These are phyloP conservation scores for Steccherinum ochraceum DNA, from an alignment of 768 basidiomycete genomes.

Conservation along the genomic window DNA sequence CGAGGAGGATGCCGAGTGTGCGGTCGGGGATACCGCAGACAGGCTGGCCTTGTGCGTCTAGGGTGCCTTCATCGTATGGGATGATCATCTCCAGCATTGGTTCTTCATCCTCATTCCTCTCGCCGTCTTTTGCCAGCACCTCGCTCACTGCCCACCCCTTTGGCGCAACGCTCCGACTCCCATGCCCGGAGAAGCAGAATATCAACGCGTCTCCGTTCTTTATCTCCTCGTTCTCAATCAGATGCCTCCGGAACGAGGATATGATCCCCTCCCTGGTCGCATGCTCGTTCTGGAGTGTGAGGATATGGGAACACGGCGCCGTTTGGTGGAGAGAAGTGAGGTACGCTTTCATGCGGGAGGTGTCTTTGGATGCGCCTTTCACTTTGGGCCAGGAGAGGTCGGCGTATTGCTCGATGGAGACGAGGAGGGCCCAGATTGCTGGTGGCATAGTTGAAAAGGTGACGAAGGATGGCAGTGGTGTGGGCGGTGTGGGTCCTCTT, in stretches of 20 bases:
- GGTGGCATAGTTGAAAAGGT: background rate
- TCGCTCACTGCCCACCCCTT: background rate
- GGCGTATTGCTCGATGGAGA: conserved; percentile 3
- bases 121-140: background rate
- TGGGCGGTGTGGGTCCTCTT: background rate
- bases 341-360: background rate
- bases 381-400: conserved; percentile 1
- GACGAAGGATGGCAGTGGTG: background rate
- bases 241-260: background rate
- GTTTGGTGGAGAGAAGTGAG: no score
- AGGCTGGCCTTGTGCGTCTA: background rate
- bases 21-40: conserved; percentile 9
- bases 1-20: conserved; percentile 4
- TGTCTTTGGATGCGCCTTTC: conserved; percentile 2
- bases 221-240: conserved; percentile 5
- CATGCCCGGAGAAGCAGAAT: conserved; percentile 7
- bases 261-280: conserved; percentile 6
- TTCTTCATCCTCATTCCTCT: background rate
- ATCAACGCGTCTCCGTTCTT: conserved; percentile 3
- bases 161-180: background rate
- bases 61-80: conserved; percentile 3
- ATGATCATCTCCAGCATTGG: conserved; percentile 3
- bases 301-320: background rate
- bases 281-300: background rate
- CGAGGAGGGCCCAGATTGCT: background rate